phyloP scores from a whole-genome alignment of 441 rosid species.

The Hypseocharis bilobata region DNA sequence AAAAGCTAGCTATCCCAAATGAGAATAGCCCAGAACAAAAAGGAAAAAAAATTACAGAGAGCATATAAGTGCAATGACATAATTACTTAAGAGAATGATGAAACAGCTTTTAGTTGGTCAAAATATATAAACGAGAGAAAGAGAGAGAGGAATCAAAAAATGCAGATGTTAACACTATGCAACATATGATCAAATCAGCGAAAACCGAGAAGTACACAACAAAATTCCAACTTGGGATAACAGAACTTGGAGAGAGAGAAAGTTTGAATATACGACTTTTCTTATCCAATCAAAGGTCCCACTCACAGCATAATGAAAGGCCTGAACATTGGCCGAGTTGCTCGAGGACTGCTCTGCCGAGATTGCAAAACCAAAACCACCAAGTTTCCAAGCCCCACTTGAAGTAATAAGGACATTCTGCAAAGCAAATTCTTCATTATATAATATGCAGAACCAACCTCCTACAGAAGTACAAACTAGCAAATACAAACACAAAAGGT shows the following conservation, averaged over 20 bases:
- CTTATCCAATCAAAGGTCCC: constrained; percentile 9
- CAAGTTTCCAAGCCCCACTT: constrained; percentile 93
- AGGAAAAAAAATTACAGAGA: no score
- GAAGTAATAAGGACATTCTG: constrained; percentile 85
- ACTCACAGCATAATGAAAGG: constrained; percentile 86
- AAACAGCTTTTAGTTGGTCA: not conserved
- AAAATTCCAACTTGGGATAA: not conserved
- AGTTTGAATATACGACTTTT: not conserved
- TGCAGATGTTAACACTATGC: not conserved
- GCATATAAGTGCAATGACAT: not conserved
- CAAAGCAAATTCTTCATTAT: constrained; percentile 10
- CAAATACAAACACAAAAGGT: not conserved
- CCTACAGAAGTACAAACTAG: not conserved
- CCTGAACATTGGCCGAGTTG: constrained; percentile 46
- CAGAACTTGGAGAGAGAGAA: not conserved
- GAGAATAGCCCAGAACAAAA: no score
- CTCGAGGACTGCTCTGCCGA: constrained; percentile 50
- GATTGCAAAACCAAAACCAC: constrained; percentile 84
- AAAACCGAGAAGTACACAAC: not conserved
- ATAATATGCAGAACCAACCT: not conserved
- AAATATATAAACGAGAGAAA: not conserved
- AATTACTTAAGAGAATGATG: not conserved
- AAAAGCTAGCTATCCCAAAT: no score
- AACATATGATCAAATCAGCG: constrained; percentile 18
- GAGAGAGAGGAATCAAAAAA: not conserved